Evolutionary conservation across 2,329 filamentous ascomycete species (phyloP).

Genomic region (Rhynchosporium secalis): DNA sequence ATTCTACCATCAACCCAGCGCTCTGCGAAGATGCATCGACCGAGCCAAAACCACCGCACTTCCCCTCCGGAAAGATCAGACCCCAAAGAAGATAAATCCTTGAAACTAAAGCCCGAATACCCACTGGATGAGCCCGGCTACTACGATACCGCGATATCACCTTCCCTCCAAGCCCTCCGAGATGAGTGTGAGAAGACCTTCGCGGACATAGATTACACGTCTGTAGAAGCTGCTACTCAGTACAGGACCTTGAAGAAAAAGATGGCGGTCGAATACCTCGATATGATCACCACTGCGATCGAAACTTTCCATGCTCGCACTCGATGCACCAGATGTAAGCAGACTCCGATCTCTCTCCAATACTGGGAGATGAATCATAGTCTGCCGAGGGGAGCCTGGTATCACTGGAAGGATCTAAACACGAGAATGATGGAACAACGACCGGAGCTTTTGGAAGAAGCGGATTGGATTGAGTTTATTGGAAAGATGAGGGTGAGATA

Average conservation of each 20-base stretch:
- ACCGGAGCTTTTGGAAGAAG: conserved; percentile 4
- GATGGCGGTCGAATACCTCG: neutral
- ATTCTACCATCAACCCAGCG: neutral
- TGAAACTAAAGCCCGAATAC: neutral
- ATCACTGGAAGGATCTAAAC: neutral
- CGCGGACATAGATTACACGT: neutral
- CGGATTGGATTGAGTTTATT: conserved; percentile 5
- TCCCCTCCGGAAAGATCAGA: neutral
- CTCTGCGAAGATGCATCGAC: neutral
- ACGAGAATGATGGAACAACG: neutral
- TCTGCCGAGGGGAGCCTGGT: conserved; percentile 5
- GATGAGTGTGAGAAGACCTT: neutral
- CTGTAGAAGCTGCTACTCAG: neutral
- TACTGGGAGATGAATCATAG: conserved; percentile 10
- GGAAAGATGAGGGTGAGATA: conserved; percentile 5
- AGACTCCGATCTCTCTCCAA: conserved; percentile 6
- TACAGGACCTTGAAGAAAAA: neutral
- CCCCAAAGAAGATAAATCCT: neutral
- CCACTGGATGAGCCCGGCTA: neutral
- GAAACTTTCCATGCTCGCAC: conserved; percentile 11
- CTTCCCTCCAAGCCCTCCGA: neutral
- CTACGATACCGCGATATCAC: conserved; percentile 4
- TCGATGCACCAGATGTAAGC: conserved; percentile 11
- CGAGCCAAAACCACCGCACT: neutral
- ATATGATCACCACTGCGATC: neutral